phyloP scores from a whole-genome alignment of 345 rosid genomes.

The Adansonia digitata region DNA sequence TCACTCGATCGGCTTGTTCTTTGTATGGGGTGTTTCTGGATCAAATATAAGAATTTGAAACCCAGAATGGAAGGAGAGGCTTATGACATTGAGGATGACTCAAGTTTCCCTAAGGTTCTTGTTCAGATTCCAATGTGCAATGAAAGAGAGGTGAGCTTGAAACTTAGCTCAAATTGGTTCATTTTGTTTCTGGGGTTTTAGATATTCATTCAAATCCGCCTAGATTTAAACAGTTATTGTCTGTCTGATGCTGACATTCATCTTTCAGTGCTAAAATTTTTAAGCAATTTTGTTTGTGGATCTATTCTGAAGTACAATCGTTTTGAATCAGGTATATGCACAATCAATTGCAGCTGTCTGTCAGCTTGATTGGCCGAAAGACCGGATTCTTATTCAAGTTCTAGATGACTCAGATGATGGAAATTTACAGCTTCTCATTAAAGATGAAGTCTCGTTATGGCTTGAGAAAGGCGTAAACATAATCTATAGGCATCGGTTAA shows the following conservation, averaged over 20 bases:
- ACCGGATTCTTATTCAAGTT: constrained; percentile 72
- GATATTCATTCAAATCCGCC: too few species aligned
- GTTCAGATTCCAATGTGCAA: constrained; percentile 98
- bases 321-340: constrained; percentile 52
- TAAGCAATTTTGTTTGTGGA: not conserved
- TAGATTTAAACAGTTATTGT: not conserved
- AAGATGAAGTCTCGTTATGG: constrained; percentile 74
- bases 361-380: constrained; percentile 87
- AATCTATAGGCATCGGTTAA: constrained; percentile 73
- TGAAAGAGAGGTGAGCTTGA: constrained; percentile 68
- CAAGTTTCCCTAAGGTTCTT: constrained; percentile 75
- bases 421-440: constrained; percentile 56
- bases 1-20: constrained; percentile 73
- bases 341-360: constrained; percentile 75
- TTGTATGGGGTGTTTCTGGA: constrained; percentile 85
- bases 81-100: constrained; percentile 53
- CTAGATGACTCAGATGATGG: constrained; percentile 75
- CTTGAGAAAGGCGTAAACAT: constrained; percentile 68
- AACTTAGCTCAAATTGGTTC: not conserved
- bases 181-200: not conserved
- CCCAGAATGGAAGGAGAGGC: constrained; percentile 49
- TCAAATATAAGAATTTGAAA: constrained; percentile 60
- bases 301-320: constrained; percentile 1
- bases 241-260: not conserved
- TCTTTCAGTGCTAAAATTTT: not conserved